These are phyloP conservation scores for Calonectria pseudoreteaudii DNA, from an alignment of 2,329 filamentous ascomycete species.

Conservation along the genomic window DNA sequence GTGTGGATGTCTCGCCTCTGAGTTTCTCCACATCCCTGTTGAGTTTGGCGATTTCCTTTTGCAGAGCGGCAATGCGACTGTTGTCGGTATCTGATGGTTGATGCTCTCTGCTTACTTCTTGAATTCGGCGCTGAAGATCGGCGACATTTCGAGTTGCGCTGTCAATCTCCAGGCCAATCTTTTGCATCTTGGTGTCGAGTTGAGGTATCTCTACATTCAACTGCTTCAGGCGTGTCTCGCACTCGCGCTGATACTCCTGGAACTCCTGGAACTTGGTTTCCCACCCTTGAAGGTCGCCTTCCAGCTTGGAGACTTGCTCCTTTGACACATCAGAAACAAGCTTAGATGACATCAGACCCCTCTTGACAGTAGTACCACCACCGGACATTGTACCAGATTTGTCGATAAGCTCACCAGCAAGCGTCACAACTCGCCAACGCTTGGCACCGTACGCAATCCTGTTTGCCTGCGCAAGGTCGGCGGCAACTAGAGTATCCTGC, in stretches of 20 bases:
- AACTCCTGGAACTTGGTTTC: slow-evolving; percentile 87
- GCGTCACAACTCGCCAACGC: slow-evolving; percentile 95
- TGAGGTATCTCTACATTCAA: slow-evolving; percentile 83
- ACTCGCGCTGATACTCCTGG: slow-evolving; percentile 84
- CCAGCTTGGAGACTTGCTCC: slow-evolving; percentile 89
- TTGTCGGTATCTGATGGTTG: slow-evolving; percentile 86
- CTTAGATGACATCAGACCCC: slow-evolving; percentile 96
- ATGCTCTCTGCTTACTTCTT: slow-evolving; percentile 85
- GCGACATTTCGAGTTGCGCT: slow-evolving; percentile 86
- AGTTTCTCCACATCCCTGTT: slow-evolving; percentile 84
- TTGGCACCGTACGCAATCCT: slow-evolving; percentile 94
- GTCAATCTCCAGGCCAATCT: slow-evolving; percentile 88
- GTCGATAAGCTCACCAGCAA: slow-evolving; percentile 95
- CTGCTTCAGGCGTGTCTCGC: slow-evolving; percentile 79
- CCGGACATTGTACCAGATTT: slow-evolving; percentile 99
- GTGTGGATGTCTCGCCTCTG: slow-evolving; percentile 84
- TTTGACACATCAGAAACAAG: slow-evolving; percentile 87
- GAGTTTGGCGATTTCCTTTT: slow-evolving; percentile 81
- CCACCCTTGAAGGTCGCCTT: slow-evolving; percentile 85
- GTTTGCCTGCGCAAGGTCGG: slow-evolving; percentile 94
- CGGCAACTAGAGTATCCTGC: slow-evolving; percentile 93
- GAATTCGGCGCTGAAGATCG: slow-evolving; percentile 85
- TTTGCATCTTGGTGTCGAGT: slow-evolving; percentile 91
- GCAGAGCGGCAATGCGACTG: slow-evolving; percentile 75
- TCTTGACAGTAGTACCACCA: slow-evolving; percentile 90